phyloP scores from a whole-genome alignment of 73 alveolate species.

The Diophrys sp. region DNA sequence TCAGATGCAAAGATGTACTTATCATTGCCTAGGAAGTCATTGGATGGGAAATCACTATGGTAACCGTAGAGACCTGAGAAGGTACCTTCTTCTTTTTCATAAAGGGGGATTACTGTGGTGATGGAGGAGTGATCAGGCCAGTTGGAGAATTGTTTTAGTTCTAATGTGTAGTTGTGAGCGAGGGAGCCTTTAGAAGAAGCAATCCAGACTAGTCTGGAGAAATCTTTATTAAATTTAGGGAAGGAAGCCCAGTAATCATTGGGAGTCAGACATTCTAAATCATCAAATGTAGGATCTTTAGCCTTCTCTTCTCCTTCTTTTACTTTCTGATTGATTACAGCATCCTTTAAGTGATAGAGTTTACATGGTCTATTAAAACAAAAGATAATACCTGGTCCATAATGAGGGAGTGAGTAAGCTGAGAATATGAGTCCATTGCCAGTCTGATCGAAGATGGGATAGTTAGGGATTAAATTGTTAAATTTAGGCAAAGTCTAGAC shows the following conservation, averaged over 20 bases:
- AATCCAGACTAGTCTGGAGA: conserved; percentile 19
- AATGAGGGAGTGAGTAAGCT: conserved; percentile 11
- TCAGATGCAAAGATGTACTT: neutral
- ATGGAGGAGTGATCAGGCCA: neutral
- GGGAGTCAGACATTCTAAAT: conserved; percentile 29
- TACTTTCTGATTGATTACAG: conserved; percentile 5
- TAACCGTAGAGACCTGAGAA: conserved; percentile 50
- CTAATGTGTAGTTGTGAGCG: conserved; percentile 32
- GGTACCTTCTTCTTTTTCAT: conserved; percentile 1
- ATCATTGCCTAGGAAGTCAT: conserved; percentile 11
- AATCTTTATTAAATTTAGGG: conserved; percentile 49
- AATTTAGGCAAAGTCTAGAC: neutral
- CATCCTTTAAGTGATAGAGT: conserved; percentile 30
- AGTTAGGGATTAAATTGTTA: conserved; percentile 22
- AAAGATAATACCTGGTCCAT: conserved; percentile 29
- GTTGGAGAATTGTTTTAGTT: neutral
- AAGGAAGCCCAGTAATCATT: conserved; percentile 19
- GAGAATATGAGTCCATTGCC: conserved; percentile 41
- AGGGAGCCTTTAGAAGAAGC: conserved; percentile 28
- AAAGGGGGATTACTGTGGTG: neutral
- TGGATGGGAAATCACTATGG: neutral
- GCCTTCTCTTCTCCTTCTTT: conserved; percentile 24
- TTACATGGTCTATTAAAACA: conserved; percentile 49
- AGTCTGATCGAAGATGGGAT: conserved; percentile 45
- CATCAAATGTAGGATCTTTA: conserved; percentile 5